Base-by-base conservation (phyloP, 345 rosid genomes). In the Corchorus capsularis region DNA sequence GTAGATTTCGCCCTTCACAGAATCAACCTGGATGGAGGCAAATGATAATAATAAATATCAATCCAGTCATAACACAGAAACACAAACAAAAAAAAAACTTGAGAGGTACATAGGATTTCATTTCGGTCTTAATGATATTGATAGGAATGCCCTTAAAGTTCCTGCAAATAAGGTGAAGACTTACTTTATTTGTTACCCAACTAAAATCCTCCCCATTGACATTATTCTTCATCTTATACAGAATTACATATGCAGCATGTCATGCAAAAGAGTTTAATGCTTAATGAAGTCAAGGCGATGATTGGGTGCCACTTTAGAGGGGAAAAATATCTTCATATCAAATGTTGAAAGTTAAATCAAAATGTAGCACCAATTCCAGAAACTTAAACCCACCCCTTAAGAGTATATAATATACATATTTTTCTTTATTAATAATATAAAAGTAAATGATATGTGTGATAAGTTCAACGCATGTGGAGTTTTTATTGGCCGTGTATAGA, bases 1-100 rank as follows among this genome's bases (percentile, higher is more conserved):
- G 66, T 95, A 95, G 82, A 95, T 87, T 84, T 95, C 96, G 69
- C 83, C 82, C 87, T 92, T 93, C 75, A 85, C 90, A 0, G 92
- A 80, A 79, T 93, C 99, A 2, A 84, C 79, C 99, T 95, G 92
- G 69, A 50, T 35, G 16, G 45, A 75, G 71, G 19, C 67, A 50
- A 74, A 78, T 15, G 32, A 12, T 10, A 19, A 50, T 19, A 78
- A 19, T 20, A 4, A 39, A 39, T 39, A 27, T 55, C 46, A 74
- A 60, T 19, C 41, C 61, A 6, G 57, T 27, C 8, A 20, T 15
- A 22, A 8, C 8, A 72, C 15, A 12, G 39, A 20, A 57, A 55
- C 22, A 20, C 45, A 59, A 16, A 39, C 5, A 27, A 32, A 62
- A 16, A 12, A 35, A 6, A 62, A 34, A 35, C 17, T 11, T 6